Percentiles rank a stretch among this genome's conserved stretches.
Conservation (phyloP, 441 rosid genomes). For the Bocquillonia castaneifolia region DNA sequence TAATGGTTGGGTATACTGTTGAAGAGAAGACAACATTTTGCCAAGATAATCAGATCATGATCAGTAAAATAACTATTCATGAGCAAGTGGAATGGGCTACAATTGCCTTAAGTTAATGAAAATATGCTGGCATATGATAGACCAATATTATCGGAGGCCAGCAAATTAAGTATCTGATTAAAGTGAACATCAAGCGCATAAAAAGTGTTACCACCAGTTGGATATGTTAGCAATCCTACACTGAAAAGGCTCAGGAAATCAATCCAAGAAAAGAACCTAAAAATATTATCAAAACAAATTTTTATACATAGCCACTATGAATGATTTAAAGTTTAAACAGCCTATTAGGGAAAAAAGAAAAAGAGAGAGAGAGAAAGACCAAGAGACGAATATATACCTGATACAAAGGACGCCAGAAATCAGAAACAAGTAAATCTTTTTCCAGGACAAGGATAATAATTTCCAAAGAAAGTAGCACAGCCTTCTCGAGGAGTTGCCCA, state of each 20-base stretch:
- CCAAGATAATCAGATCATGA: not conserved
- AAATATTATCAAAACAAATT: not conserved
- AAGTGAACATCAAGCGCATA: not conserved
- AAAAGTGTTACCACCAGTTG: not conserved
- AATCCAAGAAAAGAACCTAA: not conserved
- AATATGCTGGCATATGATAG: not conserved
- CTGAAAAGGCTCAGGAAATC: not conserved
- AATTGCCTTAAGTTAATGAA: not conserved
- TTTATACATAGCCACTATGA: not conserved
- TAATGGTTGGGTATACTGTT: not conserved
- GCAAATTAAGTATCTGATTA: not conserved
- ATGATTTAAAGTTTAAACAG: not conserved
- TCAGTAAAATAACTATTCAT: not conserved
- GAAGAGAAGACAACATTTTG: not conserved
- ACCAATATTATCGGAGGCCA: not conserved
- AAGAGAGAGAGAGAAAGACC: not conserved
- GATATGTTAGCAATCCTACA: not conserved
- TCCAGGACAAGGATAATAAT: constrained; percentile 75
- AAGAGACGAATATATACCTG: constrained; percentile 45
- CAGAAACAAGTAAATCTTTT: constrained; percentile 74
- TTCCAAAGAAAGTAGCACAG: constrained; percentile 85
- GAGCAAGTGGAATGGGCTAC: not conserved
- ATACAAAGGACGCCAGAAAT: constrained; percentile 92
- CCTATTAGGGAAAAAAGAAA: not conserved
- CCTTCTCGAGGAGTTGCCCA: constrained; percentile 85